Evolutionary conservation across 1,139 yeast species (phyloP), one percentile per base, ranked within the genome.

Genomic region (Sugiyamaella novakii): DNA sequence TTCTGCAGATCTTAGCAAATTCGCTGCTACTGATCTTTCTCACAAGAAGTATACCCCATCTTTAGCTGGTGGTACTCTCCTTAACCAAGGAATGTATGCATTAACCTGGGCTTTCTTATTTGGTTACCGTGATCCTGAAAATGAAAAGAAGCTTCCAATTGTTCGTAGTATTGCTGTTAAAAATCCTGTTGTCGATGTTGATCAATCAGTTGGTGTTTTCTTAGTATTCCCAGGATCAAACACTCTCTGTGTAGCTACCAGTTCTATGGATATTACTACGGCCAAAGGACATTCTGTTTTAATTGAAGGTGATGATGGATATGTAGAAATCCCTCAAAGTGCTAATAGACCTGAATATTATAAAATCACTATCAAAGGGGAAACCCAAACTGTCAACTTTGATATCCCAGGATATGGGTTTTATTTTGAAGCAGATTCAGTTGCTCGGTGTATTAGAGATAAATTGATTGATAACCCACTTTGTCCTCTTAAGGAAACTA

Each of bases 11-110:
- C 65, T 74, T 22, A 65, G 67, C 52, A 66, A 70, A 50, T 68
- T 68, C 19, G 70, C 54, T 28, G 52, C 57, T 42, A 60, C 66
- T 14, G 69, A 47, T 15, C 37, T 40, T 18, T 27, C 51, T 37
- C 59, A 48, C 41, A 47, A 52, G 37, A 40, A 38, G 54, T 72
- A 10, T 61, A 62, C 41, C 58, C 70, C 36, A 58, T 80, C 50
- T 60, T 69, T 79, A 38, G 84, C 81, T 7, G 85, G 81, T 10
- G 84, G 85, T 24, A 79, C 82, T 0, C 61, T 79, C 36, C 70
- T 80, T 55, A 85, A 80, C 57, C 69, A 80, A 50, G 85, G 86
- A 1, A 72, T 80, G 41, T 81, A 81, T 56, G 69, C 80, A 3
- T 58, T 79, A 50, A 79, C 82, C 3, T 54, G 80, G 65, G 55